Base-by-base conservation (phyloP, 192 early-diverging fungal genomes). In the Mortierella antarctica region DNA sequence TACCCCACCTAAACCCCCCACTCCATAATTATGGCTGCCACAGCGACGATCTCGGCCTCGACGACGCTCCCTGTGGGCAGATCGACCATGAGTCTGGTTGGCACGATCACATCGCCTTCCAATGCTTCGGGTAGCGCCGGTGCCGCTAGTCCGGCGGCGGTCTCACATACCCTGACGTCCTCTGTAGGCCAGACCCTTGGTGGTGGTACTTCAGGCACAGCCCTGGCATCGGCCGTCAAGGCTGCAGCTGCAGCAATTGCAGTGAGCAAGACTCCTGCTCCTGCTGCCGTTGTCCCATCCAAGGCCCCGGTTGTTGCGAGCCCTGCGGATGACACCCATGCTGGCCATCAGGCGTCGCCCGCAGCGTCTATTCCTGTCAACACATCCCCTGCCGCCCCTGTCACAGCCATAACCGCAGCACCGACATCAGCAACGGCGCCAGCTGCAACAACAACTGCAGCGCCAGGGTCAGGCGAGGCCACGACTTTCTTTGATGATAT, bases 401-500 rank as follows among this genome's bases (percentile, higher is more conserved):
- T n/a, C 4, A 51, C 48, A 2, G 7, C 58, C 39, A 52, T 31
- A 13, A 59, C 54, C 0, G 39, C 7, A 17, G 41, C 57, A 55
- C 18, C 55, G 40, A 21, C 52, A 40, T 10, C 59, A 54, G 15
- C 59, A 44, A 13, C 64, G 44, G 51, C 31, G 46, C 23, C 55
- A 20, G 56, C 50, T 7, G n/a, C 57, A 31, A 48, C 49, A 51
- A 17, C 55, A 17, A 59, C 72, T 14, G 40, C 65, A 5, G 44
- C 47, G 31, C n/a, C 73, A 54, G 31, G 48, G 54, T 57, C 61
- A 7, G 79, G 65, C 10, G 67, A 71, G 52, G 73, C 80, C 23
- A 74, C 80, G 7, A 74, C 80, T 21, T 82, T 80, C 23, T 80
- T 80, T 63, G 77, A 80, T 51, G 77, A 80, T 48, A 68, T 80